These are phyloP conservation scores for Colletotrichum sp. DNA, from an alignment of 2,329 filamentous ascomycete species.

Conservation along the genomic window DNA sequence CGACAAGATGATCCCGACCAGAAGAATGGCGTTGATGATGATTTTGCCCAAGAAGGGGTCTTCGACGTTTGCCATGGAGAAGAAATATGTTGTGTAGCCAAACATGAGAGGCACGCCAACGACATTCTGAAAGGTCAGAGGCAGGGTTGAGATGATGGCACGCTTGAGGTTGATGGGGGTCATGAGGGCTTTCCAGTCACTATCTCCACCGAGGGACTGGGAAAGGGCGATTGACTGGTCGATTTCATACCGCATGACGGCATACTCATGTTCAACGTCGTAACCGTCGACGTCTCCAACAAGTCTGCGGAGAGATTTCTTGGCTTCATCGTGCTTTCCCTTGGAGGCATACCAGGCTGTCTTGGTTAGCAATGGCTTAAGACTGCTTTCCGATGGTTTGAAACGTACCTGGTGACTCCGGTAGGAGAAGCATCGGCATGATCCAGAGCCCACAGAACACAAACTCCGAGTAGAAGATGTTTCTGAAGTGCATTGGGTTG, in stretches of 20 bases:
- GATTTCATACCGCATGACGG: background rate
- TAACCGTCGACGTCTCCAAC: background rate
- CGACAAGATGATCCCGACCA: constrained; percentile 19
- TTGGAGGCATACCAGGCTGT: background rate
- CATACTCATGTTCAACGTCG: background rate
- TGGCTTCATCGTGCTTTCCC: background rate
- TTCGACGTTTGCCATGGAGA: constrained; percentile 23
- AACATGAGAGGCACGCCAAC: constrained; percentile 27
- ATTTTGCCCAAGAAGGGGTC: constrained; percentile 27
- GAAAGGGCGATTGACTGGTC: background rate
- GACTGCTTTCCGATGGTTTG: fast-evolving
- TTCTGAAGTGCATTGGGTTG: background rate
- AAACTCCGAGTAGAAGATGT: constrained; percentile 13
- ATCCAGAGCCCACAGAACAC: background rate
- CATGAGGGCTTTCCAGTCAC: background rate
- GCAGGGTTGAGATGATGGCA: background rate
- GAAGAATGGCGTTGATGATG: constrained; percentile 5
- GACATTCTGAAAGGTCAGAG: constrained; percentile 19
- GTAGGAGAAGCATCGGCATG: background rate
- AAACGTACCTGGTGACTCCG: background rate
- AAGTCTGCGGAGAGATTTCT: background rate
- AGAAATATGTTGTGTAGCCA: constrained; percentile 28
- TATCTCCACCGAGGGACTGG: background rate
- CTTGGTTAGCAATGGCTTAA: background rate
- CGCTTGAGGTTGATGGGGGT: background rate